Conservation (phyloP, 768 basidiomycete genomes). For the Psilocybe sp. region DNA sequence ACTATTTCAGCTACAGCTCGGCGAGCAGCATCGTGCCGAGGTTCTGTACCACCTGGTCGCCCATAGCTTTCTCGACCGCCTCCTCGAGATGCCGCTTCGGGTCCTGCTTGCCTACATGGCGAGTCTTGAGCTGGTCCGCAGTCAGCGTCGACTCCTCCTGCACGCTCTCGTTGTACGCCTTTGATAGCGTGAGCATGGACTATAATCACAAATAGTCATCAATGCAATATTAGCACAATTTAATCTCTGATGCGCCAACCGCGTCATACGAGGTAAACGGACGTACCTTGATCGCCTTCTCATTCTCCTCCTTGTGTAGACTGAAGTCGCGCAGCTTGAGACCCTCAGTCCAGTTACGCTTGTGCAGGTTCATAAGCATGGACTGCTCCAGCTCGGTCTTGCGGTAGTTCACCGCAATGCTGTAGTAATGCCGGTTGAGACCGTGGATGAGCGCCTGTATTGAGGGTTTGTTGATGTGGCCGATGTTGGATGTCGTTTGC, state of each 20-base stretch:
- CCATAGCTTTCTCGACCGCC: constrained; percentile 97
- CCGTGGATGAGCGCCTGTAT: constrained; percentile 99
- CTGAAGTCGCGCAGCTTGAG: constrained; percentile 89
- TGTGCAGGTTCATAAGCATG: constrained; percentile 99
- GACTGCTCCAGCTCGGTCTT: constrained; percentile 98
- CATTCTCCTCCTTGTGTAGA: constrained; percentile 83
- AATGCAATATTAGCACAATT: constrained; percentile 2
- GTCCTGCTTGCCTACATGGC: constrained; percentile 97
- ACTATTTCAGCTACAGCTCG: constrained; percentile 57
- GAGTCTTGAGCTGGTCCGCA: constrained; percentile 90
- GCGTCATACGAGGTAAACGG: constrained; percentile 2
- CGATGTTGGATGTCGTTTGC: constrained; percentile 97
- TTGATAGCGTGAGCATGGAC: constrained; percentile 92
- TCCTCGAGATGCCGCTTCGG: constrained; percentile 98
- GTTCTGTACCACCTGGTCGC: constrained; percentile 94
- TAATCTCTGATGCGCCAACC: neutral
- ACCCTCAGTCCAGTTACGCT: constrained; percentile 98
- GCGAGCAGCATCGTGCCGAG: constrained; percentile 93
- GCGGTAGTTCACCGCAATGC: constrained; percentile 95
- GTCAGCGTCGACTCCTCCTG: constrained; percentile 97
- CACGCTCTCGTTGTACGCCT: constrained; percentile 96
- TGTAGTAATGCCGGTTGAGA: constrained; percentile 97
- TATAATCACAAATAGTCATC: constrained; percentile 23
- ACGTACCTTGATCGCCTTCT: constrained; percentile 92
- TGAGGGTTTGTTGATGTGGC: constrained; percentile 98